These are phyloP conservation scores for Fusarium solani-melongenae DNA, from an alignment of 2,329 filamentous ascomycete species.

Conservation along the genomic window DNA sequence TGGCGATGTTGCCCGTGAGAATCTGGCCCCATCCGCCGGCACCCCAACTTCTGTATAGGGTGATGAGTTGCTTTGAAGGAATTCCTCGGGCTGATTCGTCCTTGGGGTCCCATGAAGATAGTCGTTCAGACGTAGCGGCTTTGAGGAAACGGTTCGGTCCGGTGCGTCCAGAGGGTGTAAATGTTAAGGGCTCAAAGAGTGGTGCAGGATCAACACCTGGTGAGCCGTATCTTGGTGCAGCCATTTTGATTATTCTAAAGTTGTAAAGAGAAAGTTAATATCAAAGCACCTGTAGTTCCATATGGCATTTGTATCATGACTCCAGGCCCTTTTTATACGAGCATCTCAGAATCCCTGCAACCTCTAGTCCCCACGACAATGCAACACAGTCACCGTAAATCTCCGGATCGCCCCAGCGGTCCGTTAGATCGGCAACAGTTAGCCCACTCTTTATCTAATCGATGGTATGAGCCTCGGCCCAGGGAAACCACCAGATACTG, in stretches of 20 bases:
- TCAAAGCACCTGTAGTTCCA: neutral
- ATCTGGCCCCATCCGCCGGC: constrained; percentile 28
- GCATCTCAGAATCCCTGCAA: neutral
- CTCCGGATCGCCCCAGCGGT: neutral
- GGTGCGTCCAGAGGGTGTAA: constrained; percentile 20
- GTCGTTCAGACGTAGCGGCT: constrained; percentile 30
- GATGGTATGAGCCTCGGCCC: neutral
- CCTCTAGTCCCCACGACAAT: neutral
- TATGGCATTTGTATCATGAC: neutral
- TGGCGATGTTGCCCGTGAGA: constrained; percentile 25
- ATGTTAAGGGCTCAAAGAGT: constrained; percentile 22
- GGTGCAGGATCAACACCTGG: constrained; percentile 25
- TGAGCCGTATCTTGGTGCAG: constrained; percentile 14
- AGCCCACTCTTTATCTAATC: neutral
- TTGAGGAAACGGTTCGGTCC: constrained; percentile 31
- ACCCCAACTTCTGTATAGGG: constrained; percentile 26
- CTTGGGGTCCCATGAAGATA: constrained; percentile 26
- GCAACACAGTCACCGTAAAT: neutral
- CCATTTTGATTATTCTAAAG: constrained; percentile 4
- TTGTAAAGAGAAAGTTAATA: neutral
- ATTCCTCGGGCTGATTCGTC: constrained; percentile 28
- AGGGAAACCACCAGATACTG: neutral
- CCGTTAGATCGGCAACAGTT: neutral
- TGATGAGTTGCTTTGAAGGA: constrained; percentile 24
- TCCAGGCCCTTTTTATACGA: neutral